Base-by-base conservation (phyloP, 2,329 filamentous ascomycete genomes). In the Cladosporium sp. region DNA sequence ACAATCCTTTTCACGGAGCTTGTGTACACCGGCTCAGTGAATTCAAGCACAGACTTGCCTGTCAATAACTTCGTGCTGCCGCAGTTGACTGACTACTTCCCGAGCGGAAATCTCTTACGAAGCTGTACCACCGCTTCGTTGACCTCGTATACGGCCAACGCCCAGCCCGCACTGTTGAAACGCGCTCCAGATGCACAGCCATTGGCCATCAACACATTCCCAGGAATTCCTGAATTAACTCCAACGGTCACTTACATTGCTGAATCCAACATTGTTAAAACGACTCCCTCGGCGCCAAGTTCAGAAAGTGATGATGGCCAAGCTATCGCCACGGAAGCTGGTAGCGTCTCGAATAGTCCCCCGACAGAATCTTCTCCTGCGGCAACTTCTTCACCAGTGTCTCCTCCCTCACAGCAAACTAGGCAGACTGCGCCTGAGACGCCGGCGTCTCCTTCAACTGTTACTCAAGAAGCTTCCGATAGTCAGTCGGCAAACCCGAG, bases 1-100 rank as follows among this genome's bases (percentile, higher is more conserved):
- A 59, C 64, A 3, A 32, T 68, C 0, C 43, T 67, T 1, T 58
- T 62, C 14, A 69, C 66, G 1, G 48, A 65, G 14, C 18, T 72
- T 2, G 56, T 71, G 6, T 72, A 72, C 57, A 66, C 70, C 1
- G 70, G 66, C 11, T 34, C 58, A 2, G 69, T 71, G 0, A 63
- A 39, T 23, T 65, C 56, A 25, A 65, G 51, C n/a, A 67, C 58
- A 3, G n/a, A 25, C 5, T 26, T 39, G 5, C 54, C 54, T 5
- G 25, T 56, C 0, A 57, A 49, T 3, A 49, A 62, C 5, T 70
- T 67, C 28, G 5, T 71, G 13, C 51, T 71, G 0, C 70, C 70
- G 3, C 51, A 68, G 3, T 58, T 72, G 11, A 58, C 64, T 8
- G 59, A 61, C 13, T 72, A 72, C 39, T 72, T 72, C 51, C 65